Evolutionary conservation across 176 grass and related monocot genomes (phyloP).

Genomic region (Puya raimondii): DNA sequence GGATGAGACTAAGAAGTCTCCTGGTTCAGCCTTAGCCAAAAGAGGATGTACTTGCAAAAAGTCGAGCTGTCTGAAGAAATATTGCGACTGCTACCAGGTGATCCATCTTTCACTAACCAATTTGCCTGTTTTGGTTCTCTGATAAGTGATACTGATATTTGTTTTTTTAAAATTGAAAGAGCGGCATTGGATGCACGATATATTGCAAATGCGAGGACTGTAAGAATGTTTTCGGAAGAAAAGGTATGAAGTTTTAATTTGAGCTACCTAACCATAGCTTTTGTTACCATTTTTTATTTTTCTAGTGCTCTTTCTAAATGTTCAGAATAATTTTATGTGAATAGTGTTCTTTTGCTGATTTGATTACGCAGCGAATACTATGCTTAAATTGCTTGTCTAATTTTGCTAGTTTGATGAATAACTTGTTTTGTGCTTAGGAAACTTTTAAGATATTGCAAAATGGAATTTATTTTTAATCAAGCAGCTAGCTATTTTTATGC

Average conservation of each 20-base stretch:
- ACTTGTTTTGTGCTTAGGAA: no score
- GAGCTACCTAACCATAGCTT: neutral
- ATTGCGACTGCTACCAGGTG: constrained; percentile 71
- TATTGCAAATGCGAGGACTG: constrained; percentile 49
- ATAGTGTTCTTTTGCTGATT: constrained; percentile 26
- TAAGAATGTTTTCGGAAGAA: constrained; percentile 58
- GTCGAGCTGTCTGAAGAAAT: constrained; percentile 95
- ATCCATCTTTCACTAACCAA: constrained; percentile 18
- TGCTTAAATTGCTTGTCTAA: no score
- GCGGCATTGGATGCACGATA: constrained; percentile 47
- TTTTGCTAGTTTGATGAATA: no score
- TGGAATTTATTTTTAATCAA: no score
- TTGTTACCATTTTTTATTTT: neutral
- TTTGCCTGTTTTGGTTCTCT: neutral
- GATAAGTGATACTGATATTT: neutral
- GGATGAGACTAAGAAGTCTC: constrained; percentile 83
- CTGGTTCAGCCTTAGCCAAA: constrained; percentile 88
- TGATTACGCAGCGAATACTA: constrained; percentile 28
- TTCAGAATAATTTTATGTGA: constrained; percentile 40
- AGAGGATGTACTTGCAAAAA: constrained; percentile 99
- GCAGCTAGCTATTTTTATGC: no score
- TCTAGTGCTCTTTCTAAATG: constrained; percentile 12
- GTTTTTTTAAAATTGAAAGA: constrained; percentile 16
- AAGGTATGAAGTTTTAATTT: constrained; percentile 25
- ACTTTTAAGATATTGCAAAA: no score